Evolutionary conservation across 331 rosid species (phyloP), one percentile per base, ranked within the genome.

Genomic region (Cydonia oblonga): DNA sequence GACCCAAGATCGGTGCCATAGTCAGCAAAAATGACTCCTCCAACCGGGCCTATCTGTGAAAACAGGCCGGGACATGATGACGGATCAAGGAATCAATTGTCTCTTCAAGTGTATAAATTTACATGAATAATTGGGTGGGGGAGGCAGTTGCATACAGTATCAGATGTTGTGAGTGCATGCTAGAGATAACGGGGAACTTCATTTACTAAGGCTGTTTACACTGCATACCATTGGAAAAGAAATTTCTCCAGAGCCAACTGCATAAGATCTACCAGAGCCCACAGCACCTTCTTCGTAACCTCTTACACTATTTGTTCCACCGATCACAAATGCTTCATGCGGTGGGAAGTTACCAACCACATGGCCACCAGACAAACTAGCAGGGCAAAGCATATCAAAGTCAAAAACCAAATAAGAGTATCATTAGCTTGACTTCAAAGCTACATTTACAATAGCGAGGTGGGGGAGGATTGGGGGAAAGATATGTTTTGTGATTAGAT

Each of bases 281-380:
- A 95, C 97, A 19, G 96, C 90, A 72, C 99, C 99, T 84, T 95
- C 99, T 86, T 91, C 99, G 42, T 89, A 95, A 69, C 99, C 99
- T 87, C 97, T 84, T 71, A 95, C 97, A 38, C 96, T 91, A 77
- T 95, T 95, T 38, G 99, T 95, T 78, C 99, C 99, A 44, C 99
- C 99, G 60, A 95, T 87, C 61, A 85, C 86, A 87, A 95, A 95
- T 70, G 99, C 99, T 86, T 95, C 99, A 66, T 87, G 89, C 15
- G 97, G 99, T 79, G 96, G 85, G 78, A 95, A 91, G 69, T 95
- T 83, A 40, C 99, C 97, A 72, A 87, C 83, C 68, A 95, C 99
- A 54, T 87, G 97, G 69, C 97, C 99, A 35, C 97, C 96, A 54
- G 93, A 89, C 59, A 95, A 82, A 85, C 99, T 95, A 77, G 72